Base-by-base conservation (phyloP, 2,329 filamentous ascomycete genomes). In the Colletotrichum sp. region DNA sequence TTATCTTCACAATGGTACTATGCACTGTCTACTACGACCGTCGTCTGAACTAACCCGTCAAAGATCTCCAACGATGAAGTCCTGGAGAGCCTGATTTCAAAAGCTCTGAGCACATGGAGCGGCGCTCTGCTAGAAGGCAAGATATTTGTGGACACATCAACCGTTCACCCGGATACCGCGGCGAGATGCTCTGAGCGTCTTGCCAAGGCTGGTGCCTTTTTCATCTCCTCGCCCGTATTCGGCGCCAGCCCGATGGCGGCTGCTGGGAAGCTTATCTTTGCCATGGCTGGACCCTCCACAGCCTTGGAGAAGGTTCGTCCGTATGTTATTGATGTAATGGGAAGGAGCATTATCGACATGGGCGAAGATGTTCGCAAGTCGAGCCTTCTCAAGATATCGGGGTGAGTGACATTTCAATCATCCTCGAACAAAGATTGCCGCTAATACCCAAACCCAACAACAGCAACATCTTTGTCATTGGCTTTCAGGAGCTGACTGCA, bases 191-290 rank as follows among this genome's bases (percentile, higher is more conserved):
- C 68, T 10, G 55, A 71, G 34, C 62, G 66, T 15, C 70, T 76
- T 16, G 61, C 71, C 4, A 55, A 73, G 26, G 55, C 32, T 8
- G 74, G 74, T 18, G 77, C 73, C 15, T 73, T 79, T 8, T 84
- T 83, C 52, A 77, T 87, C 7, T 81, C 83, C 9, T 84, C 84
- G 1, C 85, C 85, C 2, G 85, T 87, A 13, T 87, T 87, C 64
- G 85, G 85, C 7, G 85, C 84, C 5, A 83, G 84, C 26, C 83
- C 84, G 3, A 84, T 87, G 70, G 85, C 85, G 10, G 83, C 82
- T 6, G 83, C 84, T 12, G 85, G 85, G 3, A 85, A 86, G 78
- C 81, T 87, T 32, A 85, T 87, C 21, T 86, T 87, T 75, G 84
- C 84, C 1, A 83, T 85, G 65, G 85, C 82, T 4, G 85, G 85